These are phyloP conservation scores for Globisporangium radiosum DNA, from an alignment of 352 stramenopile species.

Conservation along the genomic window DNA sequence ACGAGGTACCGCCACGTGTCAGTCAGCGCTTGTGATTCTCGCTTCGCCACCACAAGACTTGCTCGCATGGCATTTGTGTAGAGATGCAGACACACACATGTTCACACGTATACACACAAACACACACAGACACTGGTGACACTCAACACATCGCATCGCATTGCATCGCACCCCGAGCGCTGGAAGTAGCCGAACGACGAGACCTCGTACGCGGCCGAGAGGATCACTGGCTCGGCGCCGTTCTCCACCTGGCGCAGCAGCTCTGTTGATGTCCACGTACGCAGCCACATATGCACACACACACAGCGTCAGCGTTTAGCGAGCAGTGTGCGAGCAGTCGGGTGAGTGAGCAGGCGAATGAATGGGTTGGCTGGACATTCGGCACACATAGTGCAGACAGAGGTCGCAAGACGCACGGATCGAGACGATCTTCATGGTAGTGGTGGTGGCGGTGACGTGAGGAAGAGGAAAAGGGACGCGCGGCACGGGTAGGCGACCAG, in stretches of 20 bases:
- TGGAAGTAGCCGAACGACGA: constrained; percentile 86
- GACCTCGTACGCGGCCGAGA: constrained; percentile 65
- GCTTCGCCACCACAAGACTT: no score
- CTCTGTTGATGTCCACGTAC: constrained; percentile 20
- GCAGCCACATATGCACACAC: no score
- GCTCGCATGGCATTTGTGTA: not conserved
- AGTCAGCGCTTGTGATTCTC: no score
- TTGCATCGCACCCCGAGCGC: constrained; percentile 55
- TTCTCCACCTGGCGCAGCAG: constrained; percentile 60
- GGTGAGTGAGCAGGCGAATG: no score
- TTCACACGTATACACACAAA: not conserved
- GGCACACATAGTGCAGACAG: not conserved
- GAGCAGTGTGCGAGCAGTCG: no score
- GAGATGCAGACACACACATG: not conserved
- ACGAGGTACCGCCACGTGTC: no score
- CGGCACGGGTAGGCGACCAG: not conserved
- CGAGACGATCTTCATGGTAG: constrained; percentile 81
- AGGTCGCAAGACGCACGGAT: constrained; percentile 43
- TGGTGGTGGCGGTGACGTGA: not conserved
- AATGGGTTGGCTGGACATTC: no score
- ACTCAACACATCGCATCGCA: not conserved
- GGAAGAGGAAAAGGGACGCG: not conserved
- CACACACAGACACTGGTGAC: not conserved
- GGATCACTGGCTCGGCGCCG: constrained; percentile 55
- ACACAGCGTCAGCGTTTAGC: no score